A percentile compares a stretch with the other conserved stretches of the same genome.
phyloP scores from a whole-genome alignment of 148 eudicot species.

The Cornus controversa region DNA sequence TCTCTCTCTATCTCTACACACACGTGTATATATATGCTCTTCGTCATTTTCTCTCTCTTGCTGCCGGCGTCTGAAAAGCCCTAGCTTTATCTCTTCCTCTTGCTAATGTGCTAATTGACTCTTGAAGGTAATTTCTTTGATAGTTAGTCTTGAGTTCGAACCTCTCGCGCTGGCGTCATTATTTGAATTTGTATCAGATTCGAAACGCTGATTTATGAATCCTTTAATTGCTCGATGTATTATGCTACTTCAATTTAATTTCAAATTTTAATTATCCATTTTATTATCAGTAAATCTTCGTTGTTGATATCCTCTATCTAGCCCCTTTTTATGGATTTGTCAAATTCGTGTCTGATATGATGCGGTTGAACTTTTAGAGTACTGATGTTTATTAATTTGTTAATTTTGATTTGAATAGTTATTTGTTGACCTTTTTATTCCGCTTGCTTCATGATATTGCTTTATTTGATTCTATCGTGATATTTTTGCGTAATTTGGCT shows the following conservation, averaged over 20 bases:
- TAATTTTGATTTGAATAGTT: background rate
- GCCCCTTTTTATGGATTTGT: background rate
- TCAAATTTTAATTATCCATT: background rate
- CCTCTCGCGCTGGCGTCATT: background rate
- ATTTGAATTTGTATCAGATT: background rate
- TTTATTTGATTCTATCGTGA: too few relatives aligned
- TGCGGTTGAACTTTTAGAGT: background rate
- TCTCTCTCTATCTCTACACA: constrained; percentile 10
- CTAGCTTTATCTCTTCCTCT: background rate
- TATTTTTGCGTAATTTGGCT: background rate
- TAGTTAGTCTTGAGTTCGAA: background rate
- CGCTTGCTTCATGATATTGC: background rate
- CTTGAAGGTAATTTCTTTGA: constrained; percentile 13
- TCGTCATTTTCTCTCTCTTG: constrained; percentile 6
- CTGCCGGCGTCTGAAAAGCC: constrained; percentile 15
- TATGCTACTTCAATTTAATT: background rate
- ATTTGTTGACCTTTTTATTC: background rate
- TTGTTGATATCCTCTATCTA: background rate
- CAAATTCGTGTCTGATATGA: background rate
- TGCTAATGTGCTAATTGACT: background rate
- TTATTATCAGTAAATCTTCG: background rate
- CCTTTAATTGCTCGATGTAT: background rate
- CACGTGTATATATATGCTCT: background rate
- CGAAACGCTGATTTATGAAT: background rate
- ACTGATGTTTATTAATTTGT: background rate